These are phyloP conservation scores for Schizochytrium sp. DNA, from an alignment of 108 stramenopile genomes.

Conservation along the genomic window DNA sequence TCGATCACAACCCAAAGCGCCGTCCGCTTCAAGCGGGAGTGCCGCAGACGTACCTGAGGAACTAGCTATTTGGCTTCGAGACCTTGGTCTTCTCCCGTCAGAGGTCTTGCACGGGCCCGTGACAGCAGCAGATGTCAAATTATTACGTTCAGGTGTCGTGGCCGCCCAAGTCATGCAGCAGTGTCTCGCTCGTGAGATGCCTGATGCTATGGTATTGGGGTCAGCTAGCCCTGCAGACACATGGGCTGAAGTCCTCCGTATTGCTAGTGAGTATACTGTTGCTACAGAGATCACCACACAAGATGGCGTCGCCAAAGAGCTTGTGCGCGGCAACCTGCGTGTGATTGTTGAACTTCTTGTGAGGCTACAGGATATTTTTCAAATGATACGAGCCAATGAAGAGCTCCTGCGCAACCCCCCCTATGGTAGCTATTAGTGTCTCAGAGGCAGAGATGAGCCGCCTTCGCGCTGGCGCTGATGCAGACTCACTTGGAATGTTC, in stretches of 20 bases:
- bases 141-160: neutral
- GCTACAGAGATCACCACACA: neutral
- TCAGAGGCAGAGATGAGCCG: neutral
- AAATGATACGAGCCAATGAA: neutral
- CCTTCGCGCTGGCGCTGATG: neutral
- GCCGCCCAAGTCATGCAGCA: slow-evolving; percentile 16
- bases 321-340: neutral
- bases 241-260: neutral
- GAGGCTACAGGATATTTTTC: neutral
- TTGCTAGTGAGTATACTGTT: slow-evolving; percentile 21
- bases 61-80: neutral
- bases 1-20: too few relatives aligned
- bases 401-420: neutral
- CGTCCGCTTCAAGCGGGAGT: neutral
- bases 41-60: neutral
- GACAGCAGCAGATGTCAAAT: neutral
- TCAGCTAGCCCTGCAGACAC: neutral
- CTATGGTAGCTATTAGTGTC: slow-evolving; percentile 42
- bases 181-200: slow-evolving; percentile 2
- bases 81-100: slow-evolving; percentile 16
- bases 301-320: neutral
- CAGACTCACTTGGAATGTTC: neutral
- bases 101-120: neutral
- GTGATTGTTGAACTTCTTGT: neutral
- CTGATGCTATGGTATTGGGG: slow-evolving; percentile 5